Base-by-base conservation (phyloP, 1,139 yeast genomes). In the Kodamaea sp. region DNA sequence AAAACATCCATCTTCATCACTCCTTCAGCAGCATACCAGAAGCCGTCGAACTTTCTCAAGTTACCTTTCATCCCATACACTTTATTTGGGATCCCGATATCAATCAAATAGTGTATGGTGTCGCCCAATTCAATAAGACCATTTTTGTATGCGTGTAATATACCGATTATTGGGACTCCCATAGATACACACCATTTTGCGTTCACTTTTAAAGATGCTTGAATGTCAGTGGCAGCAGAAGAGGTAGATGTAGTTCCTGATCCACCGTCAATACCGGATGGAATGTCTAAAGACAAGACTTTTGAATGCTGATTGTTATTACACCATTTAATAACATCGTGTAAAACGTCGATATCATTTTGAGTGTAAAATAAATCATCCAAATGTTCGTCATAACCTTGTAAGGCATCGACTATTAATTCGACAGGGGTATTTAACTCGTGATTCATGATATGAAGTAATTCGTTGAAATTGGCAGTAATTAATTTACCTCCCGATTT, bases 231-330 rank as follows among this genome's bases (percentile, higher is more conserved):
- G 7, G 95, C 96, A 0, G 94, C 32, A n/a, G 57, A 47, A 3
- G 54, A 47, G 31, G 60, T 63, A 43, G 57, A 57, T 2, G 64
- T 54, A 5, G 81, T 72, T 7, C 96, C 96, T 0, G 94, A 81
- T 4, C 95, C 87, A 7, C 94, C 84, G 54, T 88, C 96, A 31
- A 85, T 69, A 6, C 96, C 96, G 0, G 90, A 76, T 2, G 96
- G 94, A 27, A 86, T 77, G 53, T 88, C 96, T 24, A 89, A 59
- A 0, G 95, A 84, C 67, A 86, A 65, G 9, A 81, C 64, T 35
- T 78, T 74, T 7, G 73, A 64, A 34, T 65, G 64, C 9, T 56
- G 56, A n/a, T 74, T 74, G 36, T 65, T 66, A 47, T 84, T 84
- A 45, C 85, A 78, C 96, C 96, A 89, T 11, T 62, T 62, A 24